A percentile compares a stretch with the other conserved stretches of the same genome.
Evolutionary conservation across 2,329 filamentous ascomycete genomes (phyloP).

Genomic region (Colletotrichum australisinense): DNA sequence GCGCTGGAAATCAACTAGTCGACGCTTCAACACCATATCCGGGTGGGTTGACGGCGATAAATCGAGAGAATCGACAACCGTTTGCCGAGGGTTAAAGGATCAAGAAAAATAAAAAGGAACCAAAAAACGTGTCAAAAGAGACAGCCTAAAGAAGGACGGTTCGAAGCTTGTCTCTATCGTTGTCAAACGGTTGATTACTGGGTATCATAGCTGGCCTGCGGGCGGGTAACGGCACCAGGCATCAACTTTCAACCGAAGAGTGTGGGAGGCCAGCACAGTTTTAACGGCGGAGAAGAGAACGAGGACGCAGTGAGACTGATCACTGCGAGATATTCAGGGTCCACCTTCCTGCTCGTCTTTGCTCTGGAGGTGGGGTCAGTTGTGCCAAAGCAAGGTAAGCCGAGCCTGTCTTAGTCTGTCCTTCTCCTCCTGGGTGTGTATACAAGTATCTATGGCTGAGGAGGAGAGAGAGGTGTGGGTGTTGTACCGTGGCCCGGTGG

Average conservation of each 20-base stretch:
- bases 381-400: conserved; percentile 27
- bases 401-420: conserved; percentile 27
- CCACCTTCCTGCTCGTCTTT: conserved; percentile 27
- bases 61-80: not conserved
- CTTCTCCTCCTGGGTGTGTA: not conserved
- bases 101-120: not conserved
- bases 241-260: conserved; percentile 1
- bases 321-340: conserved; percentile 33
- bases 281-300: conserved; percentile 33
- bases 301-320: conserved; percentile 7
- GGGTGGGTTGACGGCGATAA: not conserved
- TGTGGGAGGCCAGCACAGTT: conserved; percentile 33
- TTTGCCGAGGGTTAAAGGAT: not conserved
- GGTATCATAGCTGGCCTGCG: conserved; percentile 30
- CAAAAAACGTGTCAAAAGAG: conserved; percentile 13
- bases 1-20: conserved; percentile 8
- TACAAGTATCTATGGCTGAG: conserved; percentile 11
- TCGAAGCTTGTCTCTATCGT: conserved; percentile 17
- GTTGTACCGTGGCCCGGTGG: conserved; percentile 1
- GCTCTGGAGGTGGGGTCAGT: conserved; percentile 29
- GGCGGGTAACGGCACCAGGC: conserved; percentile 16
- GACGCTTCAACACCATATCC: conserved; percentile 9
- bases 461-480: not conserved
- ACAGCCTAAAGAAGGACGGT: conserved; percentile 13
- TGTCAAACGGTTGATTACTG: conserved; percentile 18